Conservation (phyloP, 2,329 filamentous ascomycete genomes). For the Aspergillus pseudoviridinutans region DNA sequence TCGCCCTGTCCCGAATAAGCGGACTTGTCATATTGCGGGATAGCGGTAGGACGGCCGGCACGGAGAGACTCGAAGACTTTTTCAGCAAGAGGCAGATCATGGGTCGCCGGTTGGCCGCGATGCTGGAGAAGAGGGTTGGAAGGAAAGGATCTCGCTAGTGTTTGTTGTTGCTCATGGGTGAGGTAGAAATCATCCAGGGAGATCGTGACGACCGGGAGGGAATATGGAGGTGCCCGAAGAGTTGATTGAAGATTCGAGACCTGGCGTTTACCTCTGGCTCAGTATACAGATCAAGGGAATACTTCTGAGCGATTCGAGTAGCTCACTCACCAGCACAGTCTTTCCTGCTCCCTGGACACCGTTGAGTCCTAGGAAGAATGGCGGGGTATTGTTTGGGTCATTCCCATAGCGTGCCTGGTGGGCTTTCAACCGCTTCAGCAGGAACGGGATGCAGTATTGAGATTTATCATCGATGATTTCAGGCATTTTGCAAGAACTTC, state of each 20-base stretch:
- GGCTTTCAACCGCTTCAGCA: constrained; percentile 56
- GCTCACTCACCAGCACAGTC: constrained; percentile 69
- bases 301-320: constrained; percentile 1
- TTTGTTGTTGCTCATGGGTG: constrained; percentile 62
- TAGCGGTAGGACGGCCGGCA: constrained; percentile 49
- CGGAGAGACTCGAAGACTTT: constrained; percentile 60
- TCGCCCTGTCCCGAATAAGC: constrained; percentile 73
- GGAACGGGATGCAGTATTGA: constrained; percentile 72
- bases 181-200: constrained; percentile 92
- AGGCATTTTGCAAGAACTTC: constrained; percentile 35
- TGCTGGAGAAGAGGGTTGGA: constrained; percentile 74
- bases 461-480: constrained; percentile 72
- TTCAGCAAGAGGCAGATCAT: constrained; percentile 66
- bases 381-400: constrained; percentile 43
- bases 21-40: constrained; percentile 83
- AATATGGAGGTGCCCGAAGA: constrained; percentile 55
- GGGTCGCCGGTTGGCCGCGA: constrained; percentile 78
- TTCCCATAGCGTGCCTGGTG: constrained; percentile 45
- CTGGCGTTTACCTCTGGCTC: constrained; percentile 22
- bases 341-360: constrained; percentile 91
- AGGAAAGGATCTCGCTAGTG: constrained; percentile 61
- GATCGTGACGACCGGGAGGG: constrained; percentile 64
- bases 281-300: background rate
- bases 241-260: constrained; percentile 61
- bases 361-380: constrained; percentile 84